Percentiles rank a stretch among this genome's conserved stretches.
These are phyloP conservation scores for Magnaporthiopsis incrustans DNA, from an alignment of 2,329 filamentous ascomycete species.

Conservation along the genomic window DNA sequence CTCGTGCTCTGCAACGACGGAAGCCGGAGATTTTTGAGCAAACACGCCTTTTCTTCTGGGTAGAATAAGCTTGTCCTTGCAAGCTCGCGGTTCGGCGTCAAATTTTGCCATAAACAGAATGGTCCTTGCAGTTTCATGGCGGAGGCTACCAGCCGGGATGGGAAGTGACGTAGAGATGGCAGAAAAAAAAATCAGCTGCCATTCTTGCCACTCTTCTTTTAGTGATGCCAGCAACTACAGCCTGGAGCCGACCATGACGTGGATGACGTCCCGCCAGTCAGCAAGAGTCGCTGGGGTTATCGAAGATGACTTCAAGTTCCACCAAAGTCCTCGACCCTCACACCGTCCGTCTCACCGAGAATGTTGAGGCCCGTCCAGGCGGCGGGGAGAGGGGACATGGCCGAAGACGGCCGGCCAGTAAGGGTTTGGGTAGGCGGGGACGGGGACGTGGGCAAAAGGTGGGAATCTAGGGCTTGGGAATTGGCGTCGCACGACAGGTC, in stretches of 20 bases:
- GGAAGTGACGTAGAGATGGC: background rate
- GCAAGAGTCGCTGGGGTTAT: background rate
- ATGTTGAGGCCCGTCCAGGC: slow-evolving; percentile 5
- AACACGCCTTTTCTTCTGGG: background rate
- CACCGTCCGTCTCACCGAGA: slow-evolving; percentile 5
- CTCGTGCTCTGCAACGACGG: background rate
- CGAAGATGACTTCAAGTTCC: slow-evolving; percentile 1
- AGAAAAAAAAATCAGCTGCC: background rate
- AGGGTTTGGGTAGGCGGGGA: background rate
- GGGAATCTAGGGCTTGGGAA: background rate
- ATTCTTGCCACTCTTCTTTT: background rate
- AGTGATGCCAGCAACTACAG: too few species aligned
- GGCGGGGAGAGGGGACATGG: slow-evolving; percentile 1
- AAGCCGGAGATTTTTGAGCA: background rate
- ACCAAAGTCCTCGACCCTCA: slow-evolving; percentile 5
- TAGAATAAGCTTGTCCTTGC: background rate
- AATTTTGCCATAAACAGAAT: background rate
- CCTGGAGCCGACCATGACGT: background rate
- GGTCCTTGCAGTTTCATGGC: background rate
- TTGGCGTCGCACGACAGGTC: background rate
- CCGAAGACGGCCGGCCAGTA: background rate
- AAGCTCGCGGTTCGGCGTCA: background rate
- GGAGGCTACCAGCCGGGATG: background rate
- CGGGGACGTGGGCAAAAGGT: background rate
- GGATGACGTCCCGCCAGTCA: background rate